These are phyloP conservation scores for Penicillium canariense DNA, from an alignment of 495 filamentous ascomycete species.

Conservation along the genomic window DNA sequence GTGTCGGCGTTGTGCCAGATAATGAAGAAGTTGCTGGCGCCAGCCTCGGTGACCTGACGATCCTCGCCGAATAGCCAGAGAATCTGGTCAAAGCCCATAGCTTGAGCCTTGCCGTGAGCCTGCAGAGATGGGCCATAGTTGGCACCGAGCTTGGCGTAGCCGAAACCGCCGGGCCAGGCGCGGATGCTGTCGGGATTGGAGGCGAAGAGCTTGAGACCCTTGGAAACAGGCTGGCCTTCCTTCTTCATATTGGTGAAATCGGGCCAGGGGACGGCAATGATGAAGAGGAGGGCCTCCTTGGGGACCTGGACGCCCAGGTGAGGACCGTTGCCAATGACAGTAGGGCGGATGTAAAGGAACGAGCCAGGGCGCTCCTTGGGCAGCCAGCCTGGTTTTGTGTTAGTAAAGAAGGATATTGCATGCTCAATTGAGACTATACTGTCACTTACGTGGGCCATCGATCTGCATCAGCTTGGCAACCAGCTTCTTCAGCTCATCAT, in stretches of 20 bases:
- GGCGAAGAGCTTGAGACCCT: conserved; percentile 75
- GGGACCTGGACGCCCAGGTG: conserved; percentile 81
- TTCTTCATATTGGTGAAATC: conserved; percentile 42
- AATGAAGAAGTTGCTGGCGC: conserved; percentile 91
- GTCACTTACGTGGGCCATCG: conserved; percentile 40
- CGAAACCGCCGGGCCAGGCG: conserved; percentile 91
- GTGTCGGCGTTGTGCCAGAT: conserved; percentile 68
- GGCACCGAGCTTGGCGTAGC: conserved; percentile 85
- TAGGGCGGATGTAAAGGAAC: conserved; percentile 81
- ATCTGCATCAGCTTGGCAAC: conserved; percentile 63
- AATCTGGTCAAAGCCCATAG: conserved; percentile 76
- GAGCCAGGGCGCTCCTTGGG: conserved; percentile 56
- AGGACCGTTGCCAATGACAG: conserved; percentile 76
- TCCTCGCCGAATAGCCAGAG: conserved; percentile 85
- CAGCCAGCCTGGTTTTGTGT: conserved; percentile 61
- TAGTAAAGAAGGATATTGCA: conserved; percentile 4
- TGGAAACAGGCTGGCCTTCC: conserved; percentile 23
- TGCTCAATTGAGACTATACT: neutral
- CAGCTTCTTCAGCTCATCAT: conserved; percentile 68
- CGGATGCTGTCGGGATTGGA: conserved; percentile 73
- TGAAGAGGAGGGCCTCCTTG: conserved; percentile 77
- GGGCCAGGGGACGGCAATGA: conserved; percentile 76
- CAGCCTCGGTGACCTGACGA: conserved; percentile 80
- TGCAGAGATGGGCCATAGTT: conserved; percentile 85
- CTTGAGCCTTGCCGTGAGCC: conserved; percentile 69